Conservation (phyloP, 176 grass and related monocot species). For the Microstegium vimineum region DNA sequence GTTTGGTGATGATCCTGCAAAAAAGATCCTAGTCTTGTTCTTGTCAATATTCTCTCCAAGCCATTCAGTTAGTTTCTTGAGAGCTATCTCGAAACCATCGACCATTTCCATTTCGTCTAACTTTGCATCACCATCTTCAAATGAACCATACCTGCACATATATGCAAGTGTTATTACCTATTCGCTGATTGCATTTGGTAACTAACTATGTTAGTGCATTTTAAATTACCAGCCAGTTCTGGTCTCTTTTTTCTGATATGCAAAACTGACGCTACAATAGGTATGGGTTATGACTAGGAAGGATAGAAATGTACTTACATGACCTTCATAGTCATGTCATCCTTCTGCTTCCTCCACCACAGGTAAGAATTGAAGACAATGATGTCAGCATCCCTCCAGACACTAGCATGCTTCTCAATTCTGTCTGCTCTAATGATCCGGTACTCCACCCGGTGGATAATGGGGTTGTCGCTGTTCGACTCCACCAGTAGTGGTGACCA, state of each 20-base stretch:
- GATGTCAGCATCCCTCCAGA: conserved; percentile 68
- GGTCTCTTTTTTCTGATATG: neutral
- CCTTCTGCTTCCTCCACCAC: conserved; percentile 88
- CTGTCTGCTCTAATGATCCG: conserved; percentile 66
- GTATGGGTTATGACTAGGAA: neutral
- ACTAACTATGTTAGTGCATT: neutral
- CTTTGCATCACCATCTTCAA: conserved; percentile 59
- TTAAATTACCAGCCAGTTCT: neutral
- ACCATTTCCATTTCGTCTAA: conserved; percentile 70
- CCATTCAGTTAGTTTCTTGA: conserved; percentile 65
- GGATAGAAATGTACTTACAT: neutral
- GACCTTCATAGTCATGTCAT: conserved; percentile 78
- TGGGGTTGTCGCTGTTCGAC: conserved; percentile 83
- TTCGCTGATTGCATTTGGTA: too few relatives aligned
- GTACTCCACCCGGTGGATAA: conserved; percentile 64
- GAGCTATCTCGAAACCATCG: conserved; percentile 64
- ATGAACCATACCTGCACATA: conserved; percentile 62
- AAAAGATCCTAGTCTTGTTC: conserved; percentile 66
- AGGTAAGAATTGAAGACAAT: conserved; percentile 92
- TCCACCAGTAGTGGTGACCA: conserved; percentile 86
- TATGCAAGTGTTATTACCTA: neutral
- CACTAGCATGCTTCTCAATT: conserved; percentile 62
- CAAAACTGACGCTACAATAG: neutral
- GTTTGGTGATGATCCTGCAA: conserved; percentile 80
- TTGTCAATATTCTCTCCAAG: conserved; percentile 46